A percentile compares a stretch with the other conserved stretches of the same genome.
Evolutionary conservation across 345 rosid species (phyloP).

Genomic region (Pistacia integerrima): DNA sequence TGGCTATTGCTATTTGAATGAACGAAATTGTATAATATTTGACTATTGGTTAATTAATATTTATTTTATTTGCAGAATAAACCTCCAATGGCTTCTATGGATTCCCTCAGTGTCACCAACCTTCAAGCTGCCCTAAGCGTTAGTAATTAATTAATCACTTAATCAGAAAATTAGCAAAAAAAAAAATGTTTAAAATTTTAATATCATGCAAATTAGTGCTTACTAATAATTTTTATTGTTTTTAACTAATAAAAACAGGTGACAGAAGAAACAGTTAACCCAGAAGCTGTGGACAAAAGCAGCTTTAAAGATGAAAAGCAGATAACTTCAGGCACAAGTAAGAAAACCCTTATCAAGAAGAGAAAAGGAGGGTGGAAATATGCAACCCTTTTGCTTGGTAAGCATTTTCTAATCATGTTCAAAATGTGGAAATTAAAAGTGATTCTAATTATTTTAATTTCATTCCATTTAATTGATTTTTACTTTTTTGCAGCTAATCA

Average conservation of each 20-base stretch:
- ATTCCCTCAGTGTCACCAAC: slow-evolving; percentile 31
- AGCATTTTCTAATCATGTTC: not conserved
- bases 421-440: too few relatives aligned
- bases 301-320: slow-evolving; percentile 28
- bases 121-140: slow-evolving; percentile 41
- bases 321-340: slow-evolving; percentile 14
- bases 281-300: slow-evolving; percentile 23
- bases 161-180: too few relatives aligned
- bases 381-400: slow-evolving; percentile 51
- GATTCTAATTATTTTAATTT: not conserved
- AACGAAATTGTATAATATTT: not conserved
- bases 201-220: too few relatives aligned
- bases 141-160: not conserved
- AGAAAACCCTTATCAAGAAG: slow-evolving; percentile 21
- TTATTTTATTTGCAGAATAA: slow-evolving; percentile 27
- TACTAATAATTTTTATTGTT: too few relatives aligned
- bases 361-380: slow-evolving; percentile 45
- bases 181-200: too few relatives aligned
- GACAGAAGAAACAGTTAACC: slow-evolving; percentile 23
- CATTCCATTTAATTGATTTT: not conserved
- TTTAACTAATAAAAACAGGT: slow-evolving; percentile 24
- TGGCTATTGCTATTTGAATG: not conserved
- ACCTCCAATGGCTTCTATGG: slow-evolving; percentile 46
- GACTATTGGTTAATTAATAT: not conserved
- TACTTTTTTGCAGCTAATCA: slow-evolving; percentile 57